Evolutionary conservation across 129 eudicot species (phyloP).

Genomic region (Helianthus annuus): HanXRQr2.0-SUNRISE NC_035448.2:204648345-204648844

Average conservation of each 20-base stretch:
- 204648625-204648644: slow-evolving; percentile 20
- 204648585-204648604: slow-evolving; percentile 15
- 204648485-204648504: slow-evolving; percentile 53
- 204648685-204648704: slow-evolving; percentile 37
- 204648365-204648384: slow-evolving; percentile 57
- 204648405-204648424: slow-evolving; percentile 54
- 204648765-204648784: slow-evolving; percentile 56
- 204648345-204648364: slow-evolving; percentile 36
- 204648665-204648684: slow-evolving; percentile 29
- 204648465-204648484: slow-evolving; percentile 46
- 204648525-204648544: slow-evolving; percentile 50
- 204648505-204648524: slow-evolving; percentile 48
- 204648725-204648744: slow-evolving; percentile 56
- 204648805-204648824: slow-evolving; percentile 45
- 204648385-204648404: slow-evolving; percentile 34
- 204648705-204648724: slow-evolving; percentile 35
- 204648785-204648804: slow-evolving; percentile 51
- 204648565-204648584: slow-evolving; percentile 61
- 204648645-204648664: slow-evolving; percentile 26
- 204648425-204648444: slow-evolving; percentile 75
- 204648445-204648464: slow-evolving; percentile 52
- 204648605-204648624: slow-evolving; percentile 20
- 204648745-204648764: slow-evolving; percentile 59
- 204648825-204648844: slow-evolving; percentile 49
- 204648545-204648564: slow-evolving; percentile 55